These are phyloP conservation scores for Austroboletus eburneus DNA, from an alignment of 768 basidiomycete species.

Conservation along the genomic window DNA sequence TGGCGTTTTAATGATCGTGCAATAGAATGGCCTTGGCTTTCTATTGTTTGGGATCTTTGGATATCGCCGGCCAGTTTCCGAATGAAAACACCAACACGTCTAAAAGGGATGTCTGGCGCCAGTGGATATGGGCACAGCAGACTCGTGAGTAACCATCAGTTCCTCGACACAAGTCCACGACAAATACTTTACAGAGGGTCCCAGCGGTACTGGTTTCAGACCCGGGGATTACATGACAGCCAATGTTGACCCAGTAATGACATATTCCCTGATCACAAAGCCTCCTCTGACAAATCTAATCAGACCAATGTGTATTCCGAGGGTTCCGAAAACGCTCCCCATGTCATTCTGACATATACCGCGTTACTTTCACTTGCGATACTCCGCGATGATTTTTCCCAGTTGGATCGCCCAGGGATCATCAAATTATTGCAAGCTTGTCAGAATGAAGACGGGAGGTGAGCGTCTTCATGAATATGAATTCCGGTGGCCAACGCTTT, in stretches of 20 bases:
- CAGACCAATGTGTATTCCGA: conserved; percentile 38
- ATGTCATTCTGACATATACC: conserved; percentile 93
- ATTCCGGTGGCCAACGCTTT: conserved; percentile 3
- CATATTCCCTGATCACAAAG: not conserved
- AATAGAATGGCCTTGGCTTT: conserved; percentile 78
- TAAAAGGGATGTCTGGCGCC: conserved; percentile 62
- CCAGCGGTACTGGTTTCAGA: conserved; percentile 64
- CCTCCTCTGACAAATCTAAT: conserved; percentile 11
- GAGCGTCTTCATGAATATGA: conserved; percentile 9
- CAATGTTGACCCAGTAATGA: conserved; percentile 13
- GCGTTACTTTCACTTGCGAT: conserved; percentile 80
- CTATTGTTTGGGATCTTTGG: conserved; percentile 84
- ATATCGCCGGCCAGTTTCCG: conserved; percentile 56
- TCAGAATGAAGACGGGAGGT: conserved; percentile 85
- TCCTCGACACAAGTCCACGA: conserved; percentile 1
- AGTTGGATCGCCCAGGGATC: conserved; percentile 68
- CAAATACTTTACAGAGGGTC: conserved; percentile 40
- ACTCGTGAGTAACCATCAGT: conserved; percentile 39
- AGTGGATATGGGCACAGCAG: conserved; percentile 92
- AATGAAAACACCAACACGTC: conserved; percentile 37
- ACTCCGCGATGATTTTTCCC: conserved; percentile 78
- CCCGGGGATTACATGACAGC: conserved; percentile 71
- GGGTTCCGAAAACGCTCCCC: conserved; percentile 58
- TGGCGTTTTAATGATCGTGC: conserved; percentile 6
- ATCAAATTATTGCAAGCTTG: conserved; percentile 62